Evolutionary conservation across 371 early-diverging fungal species (phyloP).

Genomic region (Nosema muscidifuracis): DNA sequence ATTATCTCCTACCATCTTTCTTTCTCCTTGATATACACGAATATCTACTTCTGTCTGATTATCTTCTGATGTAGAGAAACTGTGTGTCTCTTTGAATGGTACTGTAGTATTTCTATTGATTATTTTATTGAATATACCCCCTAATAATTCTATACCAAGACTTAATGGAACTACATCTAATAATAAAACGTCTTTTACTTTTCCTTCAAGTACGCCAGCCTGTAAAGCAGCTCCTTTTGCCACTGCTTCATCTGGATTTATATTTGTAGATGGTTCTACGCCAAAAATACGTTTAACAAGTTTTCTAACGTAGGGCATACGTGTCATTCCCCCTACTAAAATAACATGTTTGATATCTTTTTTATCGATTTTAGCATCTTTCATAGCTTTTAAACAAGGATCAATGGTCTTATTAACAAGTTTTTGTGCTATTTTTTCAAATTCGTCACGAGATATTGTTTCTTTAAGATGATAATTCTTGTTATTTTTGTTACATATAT

Average conservation of each 20-base stretch:
- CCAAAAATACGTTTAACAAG: conserved; percentile 80
- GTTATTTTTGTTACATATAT: conserved; percentile 78
- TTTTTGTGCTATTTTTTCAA: conserved; percentile 73
- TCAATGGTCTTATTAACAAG: conserved; percentile 78
- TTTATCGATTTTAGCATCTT: conserved; percentile 77
- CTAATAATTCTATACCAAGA: conserved; percentile 73
- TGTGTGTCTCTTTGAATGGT: conserved; percentile 95
- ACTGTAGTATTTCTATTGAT: conserved; percentile 95
- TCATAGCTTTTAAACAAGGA: conserved; percentile 87
- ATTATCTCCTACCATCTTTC: conserved; percentile 88
- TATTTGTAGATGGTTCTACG: conserved; percentile 77
- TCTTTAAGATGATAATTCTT: conserved; percentile 88
- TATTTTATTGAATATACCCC: conserved; percentile 85
- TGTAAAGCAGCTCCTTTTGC: conserved; percentile 97
- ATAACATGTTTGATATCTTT: conserved; percentile 84
- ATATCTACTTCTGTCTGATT: conserved; percentile 94
- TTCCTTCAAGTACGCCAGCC: conserved; percentile 88
- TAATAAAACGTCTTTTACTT: conserved; percentile 80
- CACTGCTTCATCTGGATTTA: conserved; percentile 98
- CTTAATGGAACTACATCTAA: conserved; percentile 94
- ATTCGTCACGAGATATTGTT: conserved; percentile 77
- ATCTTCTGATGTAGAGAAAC: conserved; percentile 96
- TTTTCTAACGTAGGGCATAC: conserved; percentile 89
- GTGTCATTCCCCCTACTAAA: conserved; percentile 96
- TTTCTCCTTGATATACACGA: conserved; percentile 95